These are phyloP conservation scores for Citrullus mucosospermus DNA, from an alignment of 306 rosid species.

Conservation along the genomic window DNA sequence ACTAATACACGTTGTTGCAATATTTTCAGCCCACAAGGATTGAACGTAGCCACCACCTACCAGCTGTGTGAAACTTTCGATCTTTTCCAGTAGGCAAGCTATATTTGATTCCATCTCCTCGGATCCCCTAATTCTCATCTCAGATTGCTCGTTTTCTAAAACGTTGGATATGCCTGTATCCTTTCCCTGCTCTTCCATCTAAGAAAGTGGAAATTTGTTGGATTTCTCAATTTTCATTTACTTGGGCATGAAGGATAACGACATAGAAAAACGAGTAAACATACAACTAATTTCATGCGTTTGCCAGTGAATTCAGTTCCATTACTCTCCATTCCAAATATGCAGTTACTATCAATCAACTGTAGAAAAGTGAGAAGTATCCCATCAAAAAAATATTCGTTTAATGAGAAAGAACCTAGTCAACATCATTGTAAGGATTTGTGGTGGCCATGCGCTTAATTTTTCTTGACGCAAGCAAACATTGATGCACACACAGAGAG, in stretches of 20 bases:
- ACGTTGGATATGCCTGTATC: conserved; percentile 29
- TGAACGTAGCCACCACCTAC: conserved; percentile 18
- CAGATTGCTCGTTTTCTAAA: conserved; percentile 33
- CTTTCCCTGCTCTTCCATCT: conserved; percentile 28
- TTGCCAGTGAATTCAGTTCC: conserved; percentile 29
- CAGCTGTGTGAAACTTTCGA: conserved; percentile 63
- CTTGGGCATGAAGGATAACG: neutral
- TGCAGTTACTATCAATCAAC: neutral
- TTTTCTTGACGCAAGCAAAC: neutral
- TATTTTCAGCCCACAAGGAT: neutral
- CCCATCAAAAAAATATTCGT: conserved; percentile 6
- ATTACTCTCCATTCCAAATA: conserved; percentile 21
- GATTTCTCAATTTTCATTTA: neutral
- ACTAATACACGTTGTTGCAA: neutral
- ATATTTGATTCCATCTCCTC: conserved; percentile 63
- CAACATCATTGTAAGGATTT: neutral
- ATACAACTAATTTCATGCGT: conserved; percentile 38
- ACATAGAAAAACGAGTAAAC: neutral
- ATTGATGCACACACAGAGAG: neutral
- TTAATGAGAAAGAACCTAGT: neutral
- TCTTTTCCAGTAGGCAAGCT: conserved; percentile 48
- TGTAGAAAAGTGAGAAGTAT: neutral
- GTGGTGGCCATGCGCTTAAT: neutral
- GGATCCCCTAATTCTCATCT: conserved; percentile 24
- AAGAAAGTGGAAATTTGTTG: neutral